Base-by-base conservation (phyloP, 2,329 filamentous ascomycete species). In the Chaetomium olivaceum region DNA sequence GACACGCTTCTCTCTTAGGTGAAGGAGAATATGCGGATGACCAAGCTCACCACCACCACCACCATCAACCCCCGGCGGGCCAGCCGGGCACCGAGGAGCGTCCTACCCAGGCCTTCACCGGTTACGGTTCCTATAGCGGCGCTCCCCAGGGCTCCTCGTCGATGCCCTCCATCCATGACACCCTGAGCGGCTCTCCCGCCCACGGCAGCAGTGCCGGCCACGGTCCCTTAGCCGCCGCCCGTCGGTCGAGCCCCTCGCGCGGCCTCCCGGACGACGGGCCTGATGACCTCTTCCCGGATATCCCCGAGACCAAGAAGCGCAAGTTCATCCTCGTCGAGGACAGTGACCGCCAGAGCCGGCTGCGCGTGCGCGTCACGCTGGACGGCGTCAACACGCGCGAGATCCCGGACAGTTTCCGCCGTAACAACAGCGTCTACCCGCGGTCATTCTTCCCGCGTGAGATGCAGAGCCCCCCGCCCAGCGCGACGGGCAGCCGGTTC, bases 261-360 rank as follows among this genome's bases (percentile, higher is more conserved):
- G 52, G 57, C 27, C 31, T 56, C 25, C 58, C 66, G 68, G 82
- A 89, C 68, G 82, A 89, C 73, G 85, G 86, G 67, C 80, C 89
- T 61, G 85, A 88, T 19, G 87, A 88, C 58, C 86, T 97, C 54
- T 97, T 97, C 77, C 92, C 92, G 58, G 90, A 95, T 70, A 85
- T 97, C 61, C 93, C 93, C 1, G 92, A 95, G 73, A 89, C 90
- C 61, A 97, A 96, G 80, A 92, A 92, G 74, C 90, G 94, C 75
- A 98, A 97, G 78, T 98, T 98, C 78, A 97, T 98, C 71, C 86
- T 98, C 11, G 93, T 98, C 31, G 93, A 97, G 71, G 94, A 98
- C 76, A 89, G 87, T 61, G 90, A 93, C 68, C 89, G 92, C 43
- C 90, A 90, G 61, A 89, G 87, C 59, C 87, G 93, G 51, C 89